Conservation (phyloP, 139 green algal genomes). For the Chlamydomonas eustigma region DNA sequence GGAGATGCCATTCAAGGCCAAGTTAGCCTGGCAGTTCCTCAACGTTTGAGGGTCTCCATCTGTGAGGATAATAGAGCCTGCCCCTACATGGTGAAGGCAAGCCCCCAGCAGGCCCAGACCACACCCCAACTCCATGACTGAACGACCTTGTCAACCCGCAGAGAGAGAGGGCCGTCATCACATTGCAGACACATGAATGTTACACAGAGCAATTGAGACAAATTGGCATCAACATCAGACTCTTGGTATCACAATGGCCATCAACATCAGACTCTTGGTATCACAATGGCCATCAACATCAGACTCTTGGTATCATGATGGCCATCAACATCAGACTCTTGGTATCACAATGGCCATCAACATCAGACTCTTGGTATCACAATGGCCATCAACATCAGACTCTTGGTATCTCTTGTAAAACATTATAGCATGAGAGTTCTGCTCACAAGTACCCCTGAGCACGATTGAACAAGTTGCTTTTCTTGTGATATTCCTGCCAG, state of each 20-base stretch:
- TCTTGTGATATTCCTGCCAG: background rate
- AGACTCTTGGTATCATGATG: background rate
- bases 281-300: background rate
- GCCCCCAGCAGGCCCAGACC: conserved; percentile 39
- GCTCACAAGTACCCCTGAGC: background rate
- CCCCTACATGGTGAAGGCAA: conserved; percentile 12
- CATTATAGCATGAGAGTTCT: background rate
- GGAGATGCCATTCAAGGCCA: conserved; percentile 46
- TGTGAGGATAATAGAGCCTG: conserved; percentile 36
- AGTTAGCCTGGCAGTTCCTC: conserved; percentile 64
- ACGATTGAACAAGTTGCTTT: too few relatives aligned
- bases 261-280: too few relatives aligned
- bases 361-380: background rate
- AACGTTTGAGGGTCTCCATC: conserved; percentile 59
- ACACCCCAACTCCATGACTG: conserved; percentile 42
- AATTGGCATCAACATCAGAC: too few relatives aligned
- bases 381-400: background rate
- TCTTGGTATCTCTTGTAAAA: too few relatives aligned
- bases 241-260: too few relatives aligned
- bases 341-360: background rate
- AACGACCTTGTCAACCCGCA: conserved; percentile 6
- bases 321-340: background rate
- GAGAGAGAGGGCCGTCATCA: background rate
- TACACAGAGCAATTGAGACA: background rate
- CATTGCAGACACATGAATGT: background rate